These are phyloP conservation scores for Globisporangium nodosum DNA, from an alignment of 352 stramenopile genomes.

Conservation along the genomic window DNA sequence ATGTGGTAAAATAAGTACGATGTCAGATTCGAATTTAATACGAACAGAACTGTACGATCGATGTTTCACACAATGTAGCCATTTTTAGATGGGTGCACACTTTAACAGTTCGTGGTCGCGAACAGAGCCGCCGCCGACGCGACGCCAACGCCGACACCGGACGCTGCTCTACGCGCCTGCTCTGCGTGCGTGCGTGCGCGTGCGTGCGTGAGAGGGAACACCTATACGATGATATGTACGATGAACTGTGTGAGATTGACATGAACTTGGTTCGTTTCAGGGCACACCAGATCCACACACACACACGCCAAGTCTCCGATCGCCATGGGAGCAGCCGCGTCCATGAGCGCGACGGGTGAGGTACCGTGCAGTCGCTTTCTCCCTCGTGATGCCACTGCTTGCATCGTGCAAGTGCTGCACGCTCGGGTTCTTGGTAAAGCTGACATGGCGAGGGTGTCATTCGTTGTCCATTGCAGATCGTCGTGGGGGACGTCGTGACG, in stretches of 20 bases:
- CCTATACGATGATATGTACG: too few species aligned
- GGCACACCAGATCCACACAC: too few species aligned
- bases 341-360: slow-evolving; percentile 24
- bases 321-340: slow-evolving; percentile 34
- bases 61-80: too few species aligned
- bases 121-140: too few species aligned
- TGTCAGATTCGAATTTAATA: not conserved
- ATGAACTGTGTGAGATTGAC: too few species aligned
- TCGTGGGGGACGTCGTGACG: slow-evolving; percentile 55
- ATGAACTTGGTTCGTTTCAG: too few species aligned
- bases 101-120: too few species aligned
- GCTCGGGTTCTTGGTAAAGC: not conserved
- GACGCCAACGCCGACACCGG: too few species aligned
- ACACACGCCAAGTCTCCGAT: not conserved
- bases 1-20: not conserved
- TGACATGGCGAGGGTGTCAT: not conserved
- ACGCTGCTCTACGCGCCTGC: too few species aligned
- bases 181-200: too few species aligned
- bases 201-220: too few species aligned
- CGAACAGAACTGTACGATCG: not conserved
- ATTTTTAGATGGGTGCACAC: too few species aligned
- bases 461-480: slow-evolving; percentile 27
- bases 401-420: not conserved
- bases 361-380: slow-evolving; percentile 4
- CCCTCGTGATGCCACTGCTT: not conserved